These are phyloP conservation scores for Cubamyces sp. DNA, from an alignment of 768 basidiomycete genomes.

Conservation along the genomic window DNA sequence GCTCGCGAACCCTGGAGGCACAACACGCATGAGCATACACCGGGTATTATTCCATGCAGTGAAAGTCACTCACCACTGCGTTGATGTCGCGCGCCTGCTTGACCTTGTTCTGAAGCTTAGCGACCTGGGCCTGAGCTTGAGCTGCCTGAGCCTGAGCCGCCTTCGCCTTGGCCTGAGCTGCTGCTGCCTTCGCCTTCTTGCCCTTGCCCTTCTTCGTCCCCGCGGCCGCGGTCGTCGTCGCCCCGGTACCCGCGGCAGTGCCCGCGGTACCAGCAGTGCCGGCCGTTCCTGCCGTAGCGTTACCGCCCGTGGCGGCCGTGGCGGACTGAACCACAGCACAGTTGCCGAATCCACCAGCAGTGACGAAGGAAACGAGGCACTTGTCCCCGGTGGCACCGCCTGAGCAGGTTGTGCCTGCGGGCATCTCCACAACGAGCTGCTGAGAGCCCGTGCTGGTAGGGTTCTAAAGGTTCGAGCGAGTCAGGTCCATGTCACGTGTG, in stretches of 20 bases:
- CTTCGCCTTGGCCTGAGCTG: background rate
- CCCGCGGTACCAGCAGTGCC: background rate
- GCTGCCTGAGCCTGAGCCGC: background rate
- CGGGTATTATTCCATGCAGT: too few species aligned
- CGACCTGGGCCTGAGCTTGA: background rate
- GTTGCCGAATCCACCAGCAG: slow-evolving; percentile 56
- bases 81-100: slow-evolving; percentile 10
- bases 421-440: slow-evolving; percentile 47
- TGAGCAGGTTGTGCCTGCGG: slow-evolving; percentile 53
- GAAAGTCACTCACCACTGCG: slow-evolving; percentile 6
- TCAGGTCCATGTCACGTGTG: too few species aligned
- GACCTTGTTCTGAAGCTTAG: background rate
- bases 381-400: slow-evolving; percentile 49
- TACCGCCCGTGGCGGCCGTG: slow-evolving; percentile 14
- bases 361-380: slow-evolving; percentile 56
- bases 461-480: slow-evolving; percentile 32
- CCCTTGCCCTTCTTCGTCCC: slow-evolving; percentile 9
- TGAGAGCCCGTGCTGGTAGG: slow-evolving; percentile 44
- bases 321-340: slow-evolving; percentile 51
- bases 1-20: slow-evolving; percentile 5
- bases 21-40: too few species aligned
- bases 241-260: slow-evolving; percentile 9
- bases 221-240: slow-evolving; percentile 16
- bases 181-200: slow-evolving; percentile 22
- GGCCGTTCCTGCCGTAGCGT: background rate